phyloP scores from a whole-genome alignment of 306 rosid species.

The Macrotyloma uniflorum region DNA sequence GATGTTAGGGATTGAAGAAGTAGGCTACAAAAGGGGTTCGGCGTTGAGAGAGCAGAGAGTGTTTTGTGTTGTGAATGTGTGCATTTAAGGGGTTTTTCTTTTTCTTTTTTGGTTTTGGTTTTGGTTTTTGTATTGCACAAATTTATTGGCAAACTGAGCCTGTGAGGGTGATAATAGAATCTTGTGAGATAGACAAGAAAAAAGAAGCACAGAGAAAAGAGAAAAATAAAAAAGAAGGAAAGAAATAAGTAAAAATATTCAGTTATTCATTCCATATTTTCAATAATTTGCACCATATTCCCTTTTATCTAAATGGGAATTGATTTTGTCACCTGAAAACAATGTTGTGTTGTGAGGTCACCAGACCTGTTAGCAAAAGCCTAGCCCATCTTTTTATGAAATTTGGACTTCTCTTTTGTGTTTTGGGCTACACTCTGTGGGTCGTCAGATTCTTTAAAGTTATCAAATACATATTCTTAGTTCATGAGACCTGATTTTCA shows the following conservation, averaged over 20 bases:
- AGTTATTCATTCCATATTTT: not conserved
- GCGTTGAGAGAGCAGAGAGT: slow-evolving; percentile 35
- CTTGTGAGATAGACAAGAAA: slow-evolving; percentile 29
- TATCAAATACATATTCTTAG: not conserved
- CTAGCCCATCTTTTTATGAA: slow-evolving; percentile 1
- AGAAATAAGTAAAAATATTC: not conserved
- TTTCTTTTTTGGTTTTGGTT: slow-evolving; percentile 17
- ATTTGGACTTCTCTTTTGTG: not conserved
- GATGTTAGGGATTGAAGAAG: slow-evolving; percentile 57
- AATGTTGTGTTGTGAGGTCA: not conserved
- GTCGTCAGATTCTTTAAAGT: not conserved
- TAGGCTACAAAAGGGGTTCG: slow-evolving; percentile 48
- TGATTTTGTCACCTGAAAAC: not conserved
- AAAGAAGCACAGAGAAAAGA: not conserved
- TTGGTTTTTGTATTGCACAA: slow-evolving; percentile 22
- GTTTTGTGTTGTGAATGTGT: slow-evolving; percentile 17
- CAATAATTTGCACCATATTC: not conserved
- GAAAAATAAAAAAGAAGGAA: no score
- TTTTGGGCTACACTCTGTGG: not conserved
- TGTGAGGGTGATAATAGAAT: slow-evolving; percentile 40
- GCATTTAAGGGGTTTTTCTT: slow-evolving; percentile 48
- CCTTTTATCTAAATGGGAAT: not conserved
- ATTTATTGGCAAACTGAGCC: slow-evolving; percentile 29
- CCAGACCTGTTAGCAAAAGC: not conserved
- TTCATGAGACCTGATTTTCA: not conserved